phyloP scores from a whole-genome alignment of 2,329 filamentous ascomycete genomes.

The Ophiostoma pallidulum region DNA sequence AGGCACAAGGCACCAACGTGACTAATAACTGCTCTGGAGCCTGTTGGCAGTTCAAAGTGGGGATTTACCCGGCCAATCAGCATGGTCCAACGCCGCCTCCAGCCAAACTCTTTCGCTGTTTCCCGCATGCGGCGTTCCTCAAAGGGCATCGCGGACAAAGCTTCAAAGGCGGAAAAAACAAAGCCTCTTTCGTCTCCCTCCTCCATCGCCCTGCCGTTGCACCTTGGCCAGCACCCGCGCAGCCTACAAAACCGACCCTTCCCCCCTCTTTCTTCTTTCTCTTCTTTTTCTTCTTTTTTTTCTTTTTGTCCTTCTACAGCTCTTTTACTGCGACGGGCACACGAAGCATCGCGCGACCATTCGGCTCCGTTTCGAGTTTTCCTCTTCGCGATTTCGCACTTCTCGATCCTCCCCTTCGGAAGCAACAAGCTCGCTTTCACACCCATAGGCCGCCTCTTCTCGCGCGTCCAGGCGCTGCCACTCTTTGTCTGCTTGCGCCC shows the following conservation, averaged over 20 bases:
- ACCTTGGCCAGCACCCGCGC: neutral
- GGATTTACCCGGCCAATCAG: neutral
- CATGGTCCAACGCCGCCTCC: neutral
- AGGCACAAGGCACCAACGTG: conserved; percentile 3
- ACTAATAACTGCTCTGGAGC: conserved; percentile 2
- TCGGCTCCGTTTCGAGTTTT: too few relatives aligned
- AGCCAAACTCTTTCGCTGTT: conserved; percentile 1
- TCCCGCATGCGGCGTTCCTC: conserved; percentile 8
- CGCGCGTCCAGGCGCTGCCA: too few relatives aligned
- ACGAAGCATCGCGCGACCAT: too few relatives aligned
- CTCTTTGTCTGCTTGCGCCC: too few relatives aligned
- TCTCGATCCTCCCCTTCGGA: too few relatives aligned
- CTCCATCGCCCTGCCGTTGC: neutral
- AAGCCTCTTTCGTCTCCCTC: neutral
- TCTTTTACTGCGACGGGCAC: neutral
- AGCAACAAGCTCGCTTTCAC: too few relatives aligned
- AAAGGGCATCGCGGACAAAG: neutral
- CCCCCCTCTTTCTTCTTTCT: neutral
- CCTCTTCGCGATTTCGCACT: too few relatives aligned
- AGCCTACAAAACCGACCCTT: neutral
- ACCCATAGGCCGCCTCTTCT: too few relatives aligned
- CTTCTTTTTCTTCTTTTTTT: neutral
- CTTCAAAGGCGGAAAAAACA: neutral
- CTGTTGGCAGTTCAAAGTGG: neutral
- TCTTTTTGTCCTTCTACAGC: neutral